phyloP scores from a whole-genome alignment of 495 filamentous ascomycete genomes.

The Aspergillus haitiensis region DNA sequence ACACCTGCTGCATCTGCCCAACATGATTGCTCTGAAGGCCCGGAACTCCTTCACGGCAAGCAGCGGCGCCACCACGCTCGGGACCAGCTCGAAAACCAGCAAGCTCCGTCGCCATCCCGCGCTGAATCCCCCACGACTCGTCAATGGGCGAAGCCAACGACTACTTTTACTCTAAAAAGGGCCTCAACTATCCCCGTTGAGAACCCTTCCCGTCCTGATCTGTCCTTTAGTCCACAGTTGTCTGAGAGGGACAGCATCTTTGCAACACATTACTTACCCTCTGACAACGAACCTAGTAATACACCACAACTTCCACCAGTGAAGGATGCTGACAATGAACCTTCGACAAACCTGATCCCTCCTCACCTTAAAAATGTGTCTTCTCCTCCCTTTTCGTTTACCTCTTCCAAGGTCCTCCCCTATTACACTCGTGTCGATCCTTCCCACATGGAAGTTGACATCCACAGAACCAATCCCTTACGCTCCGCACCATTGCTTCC shows the following conservation, averaged over 20 bases:
- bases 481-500: constrained; percentile 36
- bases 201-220: constrained; percentile 28
- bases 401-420: constrained; percentile 41
- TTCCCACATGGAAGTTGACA: constrained; percentile 50
- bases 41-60: constrained; percentile 36
- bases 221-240: constrained; percentile 49
- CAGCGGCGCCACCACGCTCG: constrained; percentile 45
- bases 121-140: constrained; percentile 44
- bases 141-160: constrained; percentile 38
- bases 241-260: constrained; percentile 66
- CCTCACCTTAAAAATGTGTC: constrained; percentile 35
- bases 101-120: constrained; percentile 41
- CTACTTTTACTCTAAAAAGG: constrained; percentile 42
- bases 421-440: constrained; percentile 33
- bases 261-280: constrained; percentile 58
- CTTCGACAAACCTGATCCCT: constrained; percentile 32
- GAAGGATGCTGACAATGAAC: constrained; percentile 34
- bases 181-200: constrained; percentile 34
- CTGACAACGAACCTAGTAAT: constrained; percentile 45
- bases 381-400: constrained; percentile 34
- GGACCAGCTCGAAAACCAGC: constrained; percentile 34
- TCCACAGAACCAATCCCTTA: constrained; percentile 40
- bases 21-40: constrained; percentile 46
- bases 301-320: constrained; percentile 52
- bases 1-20: constrained; percentile 50